These are phyloP conservation scores for Rehmannia glutinosa DNA, from an alignment of 257 asterid species.

Conservation along the genomic window DNA sequence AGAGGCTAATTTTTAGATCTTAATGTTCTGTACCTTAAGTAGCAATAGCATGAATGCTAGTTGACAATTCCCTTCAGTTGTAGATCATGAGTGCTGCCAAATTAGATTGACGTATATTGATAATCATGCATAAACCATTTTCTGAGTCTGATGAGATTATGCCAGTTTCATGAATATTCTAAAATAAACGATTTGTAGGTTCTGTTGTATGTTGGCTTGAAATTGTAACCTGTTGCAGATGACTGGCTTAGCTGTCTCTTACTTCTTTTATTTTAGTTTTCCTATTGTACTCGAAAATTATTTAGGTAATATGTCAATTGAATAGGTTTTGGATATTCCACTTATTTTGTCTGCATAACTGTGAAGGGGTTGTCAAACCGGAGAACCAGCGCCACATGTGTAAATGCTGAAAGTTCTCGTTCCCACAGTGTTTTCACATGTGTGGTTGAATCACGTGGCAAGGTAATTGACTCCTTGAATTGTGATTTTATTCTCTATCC, in stretches of 20 bases:
- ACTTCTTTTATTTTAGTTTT: not conserved
- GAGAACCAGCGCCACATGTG: slow-evolving; percentile 83
- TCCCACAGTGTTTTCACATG: slow-evolving; percentile 98
- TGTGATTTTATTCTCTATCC: not conserved
- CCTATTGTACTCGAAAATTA: slow-evolving; percentile 1
- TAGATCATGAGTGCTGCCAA: not conserved
- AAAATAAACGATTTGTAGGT: not conserved
- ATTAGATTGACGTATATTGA: not conserved
- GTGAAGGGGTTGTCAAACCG: slow-evolving; percentile 90
- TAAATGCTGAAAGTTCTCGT: slow-evolving; percentile 97
- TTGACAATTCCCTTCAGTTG: not conserved
- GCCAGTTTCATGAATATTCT: not conserved
- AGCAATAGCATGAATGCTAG: not conserved
- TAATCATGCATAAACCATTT: not conserved
- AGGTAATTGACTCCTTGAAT: slow-evolving; percentile 47
- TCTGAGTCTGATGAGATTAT: not conserved
- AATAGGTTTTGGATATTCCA: slow-evolving; percentile 8
- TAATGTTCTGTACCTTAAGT: not conserved
- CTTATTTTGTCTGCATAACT: slow-evolving; percentile 13
- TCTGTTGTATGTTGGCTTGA: not conserved
- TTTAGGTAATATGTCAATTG: not conserved
- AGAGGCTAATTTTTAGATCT: not conserved
- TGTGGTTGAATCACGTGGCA: slow-evolving; percentile 93
- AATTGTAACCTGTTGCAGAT: not conserved
- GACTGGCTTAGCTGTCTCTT: not conserved